These are phyloP conservation scores for Xylogone sp. DNA, from an alignment of 2,329 filamentous ascomycete species.

Conservation along the genomic window DNA sequence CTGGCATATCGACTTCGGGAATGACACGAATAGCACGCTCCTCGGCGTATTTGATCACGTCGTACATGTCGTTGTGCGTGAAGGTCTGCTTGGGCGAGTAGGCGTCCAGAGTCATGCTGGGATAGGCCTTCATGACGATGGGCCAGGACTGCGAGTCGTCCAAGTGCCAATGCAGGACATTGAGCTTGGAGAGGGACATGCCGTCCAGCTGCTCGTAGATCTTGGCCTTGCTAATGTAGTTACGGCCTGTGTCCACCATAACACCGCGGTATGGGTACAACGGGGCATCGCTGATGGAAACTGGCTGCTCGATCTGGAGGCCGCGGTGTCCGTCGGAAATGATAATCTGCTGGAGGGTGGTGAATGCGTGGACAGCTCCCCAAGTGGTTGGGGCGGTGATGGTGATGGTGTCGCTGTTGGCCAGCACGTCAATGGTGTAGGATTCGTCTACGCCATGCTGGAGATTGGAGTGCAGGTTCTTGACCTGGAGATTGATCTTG, in stretches of 20 bases:
- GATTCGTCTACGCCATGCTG: conserved; percentile 67
- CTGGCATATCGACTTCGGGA: conserved; percentile 75
- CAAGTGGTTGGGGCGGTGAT: conserved; percentile 62
- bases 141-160: conserved; percentile 85
- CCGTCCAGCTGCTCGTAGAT: conserved; percentile 74
- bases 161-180: conserved; percentile 73
- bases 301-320: conserved; percentile 63
- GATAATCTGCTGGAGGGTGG: conserved; percentile 75
- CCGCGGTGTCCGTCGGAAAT: conserved; percentile 57
- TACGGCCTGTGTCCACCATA: conserved; percentile 71
- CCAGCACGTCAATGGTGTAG: conserved; percentile 62
- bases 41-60: conserved; percentile 66
- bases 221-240: conserved; percentile 64
- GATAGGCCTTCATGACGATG: conserved; percentile 69
- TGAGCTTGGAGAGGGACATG: conserved; percentile 74
- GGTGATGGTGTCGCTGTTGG: conserved; percentile 34
- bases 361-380: conserved; percentile 66
- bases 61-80: conserved; percentile 56
- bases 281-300: conserved; percentile 66
- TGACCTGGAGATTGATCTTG: conserved; percentile 41
- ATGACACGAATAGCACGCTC: conserved; percentile 66
- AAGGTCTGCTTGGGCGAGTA: conserved; percentile 66
- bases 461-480: conserved; percentile 41
- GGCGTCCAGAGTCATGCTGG: conserved; percentile 69
- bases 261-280: conserved; percentile 73